Evolutionary conservation across 331 rosid species (phyloP).

Genomic region (Dryas integrifolia): DNA sequence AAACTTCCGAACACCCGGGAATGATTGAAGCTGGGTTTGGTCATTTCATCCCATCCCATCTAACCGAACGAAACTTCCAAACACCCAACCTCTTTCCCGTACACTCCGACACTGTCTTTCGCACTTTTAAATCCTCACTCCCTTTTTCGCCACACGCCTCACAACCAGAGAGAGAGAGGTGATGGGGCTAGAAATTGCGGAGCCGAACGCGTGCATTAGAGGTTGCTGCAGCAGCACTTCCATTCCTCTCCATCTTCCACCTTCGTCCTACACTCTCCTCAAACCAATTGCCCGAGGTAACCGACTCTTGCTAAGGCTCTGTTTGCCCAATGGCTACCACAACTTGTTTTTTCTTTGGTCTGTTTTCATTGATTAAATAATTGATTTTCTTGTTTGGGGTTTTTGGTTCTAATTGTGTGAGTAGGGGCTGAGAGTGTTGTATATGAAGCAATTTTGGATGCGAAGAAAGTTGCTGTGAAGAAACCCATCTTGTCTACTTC

Average conservation of each 20-base stretch:
- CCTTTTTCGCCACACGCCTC: too few relatives aligned
- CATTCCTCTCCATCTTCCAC: conserved; percentile 80
- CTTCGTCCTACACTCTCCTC: conserved; percentile 72
- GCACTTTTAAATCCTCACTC: too few relatives aligned
- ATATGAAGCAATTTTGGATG: conserved; percentile 71
- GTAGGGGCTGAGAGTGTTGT: conserved; percentile 91
- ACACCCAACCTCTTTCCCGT: too few relatives aligned
- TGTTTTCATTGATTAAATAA: not conserved
- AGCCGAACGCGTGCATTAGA: conserved; percentile 20
- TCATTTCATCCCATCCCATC: too few relatives aligned
- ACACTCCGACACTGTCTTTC: too few relatives aligned
- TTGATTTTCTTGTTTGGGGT: not conserved
- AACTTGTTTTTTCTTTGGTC: not conserved
- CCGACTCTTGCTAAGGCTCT: not conserved
- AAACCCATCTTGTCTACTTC: conserved; percentile 79
- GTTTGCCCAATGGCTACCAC: not conserved
- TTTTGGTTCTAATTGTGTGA: not conserved
- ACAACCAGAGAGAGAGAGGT: too few relatives aligned
- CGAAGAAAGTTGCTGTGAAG: conserved; percentile 72
- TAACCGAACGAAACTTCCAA: too few relatives aligned
- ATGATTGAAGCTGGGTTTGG: too few relatives aligned
- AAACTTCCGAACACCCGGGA: too few relatives aligned
- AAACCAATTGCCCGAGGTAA: conserved; percentile 83
- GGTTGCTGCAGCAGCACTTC: conserved; percentile 75
- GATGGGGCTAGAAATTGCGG: too few relatives aligned